Evolutionary conservation across 192 early-diverging fungal genomes (phyloP).

Genomic region (Martensiomyces pterosporus): DNA sequence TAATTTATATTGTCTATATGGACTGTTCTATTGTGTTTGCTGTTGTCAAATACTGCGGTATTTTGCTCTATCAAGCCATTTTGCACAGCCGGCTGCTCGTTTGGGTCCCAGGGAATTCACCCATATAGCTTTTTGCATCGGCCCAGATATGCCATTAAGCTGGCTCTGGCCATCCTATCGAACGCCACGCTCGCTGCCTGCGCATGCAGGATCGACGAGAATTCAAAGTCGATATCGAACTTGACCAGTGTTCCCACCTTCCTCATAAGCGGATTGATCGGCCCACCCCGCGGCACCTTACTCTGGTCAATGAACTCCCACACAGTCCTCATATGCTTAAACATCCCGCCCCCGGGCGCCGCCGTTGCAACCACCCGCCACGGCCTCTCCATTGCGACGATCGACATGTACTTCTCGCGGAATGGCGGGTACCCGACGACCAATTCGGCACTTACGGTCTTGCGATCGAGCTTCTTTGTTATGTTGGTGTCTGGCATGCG

Average conservation of each 20-base stretch:
- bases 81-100: too few species aligned
- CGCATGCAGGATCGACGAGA: constrained; percentile 73
- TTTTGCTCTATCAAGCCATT: too few species aligned
- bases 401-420: constrained; percentile 73
- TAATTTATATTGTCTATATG: too few species aligned
- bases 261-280: constrained; percentile 5
- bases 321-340: constrained; percentile 33
- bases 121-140: constrained; percentile 34
- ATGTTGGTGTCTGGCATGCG: constrained; percentile 3
- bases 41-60: too few species aligned
- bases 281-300: not conserved
- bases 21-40: too few species aligned
- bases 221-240: constrained; percentile 79
- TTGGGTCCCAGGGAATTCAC: too few species aligned
- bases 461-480: constrained; percentile 4
- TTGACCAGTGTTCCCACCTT: constrained; percentile 44
- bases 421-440: constrained; percentile 75
- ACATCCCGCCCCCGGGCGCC: constrained; percentile 33
- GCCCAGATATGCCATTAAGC: constrained; percentile 28
- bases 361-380: constrained; percentile 56
- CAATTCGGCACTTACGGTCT: constrained; percentile 64
- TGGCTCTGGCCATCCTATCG: constrained; percentile 62
- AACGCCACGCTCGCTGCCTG: constrained; percentile 77
- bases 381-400: constrained; percentile 63
- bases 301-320: constrained; percentile 25